These are phyloP conservation scores for Bertia moriformis DNA, from an alignment of 2,329 filamentous ascomycete genomes.

Conservation along the genomic window DNA sequence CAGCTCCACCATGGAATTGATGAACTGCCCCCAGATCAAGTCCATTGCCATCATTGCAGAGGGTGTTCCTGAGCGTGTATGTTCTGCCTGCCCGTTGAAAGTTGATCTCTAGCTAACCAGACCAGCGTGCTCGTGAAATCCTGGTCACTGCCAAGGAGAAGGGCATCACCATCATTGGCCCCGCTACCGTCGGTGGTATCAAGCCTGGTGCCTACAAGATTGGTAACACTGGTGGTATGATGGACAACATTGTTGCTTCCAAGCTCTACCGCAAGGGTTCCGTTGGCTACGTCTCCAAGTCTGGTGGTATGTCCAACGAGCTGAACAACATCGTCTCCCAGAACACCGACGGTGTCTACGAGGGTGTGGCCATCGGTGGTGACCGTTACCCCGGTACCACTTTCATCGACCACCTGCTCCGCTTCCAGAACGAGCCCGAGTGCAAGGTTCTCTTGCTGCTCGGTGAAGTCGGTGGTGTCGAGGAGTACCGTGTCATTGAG, in stretches of 20 bases:
- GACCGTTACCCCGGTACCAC: conserved; percentile 97
- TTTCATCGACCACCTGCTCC: conserved; percentile 95
- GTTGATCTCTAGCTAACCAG: background rate
- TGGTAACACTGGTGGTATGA: conserved; percentile 99
- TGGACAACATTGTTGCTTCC: conserved; percentile 99
- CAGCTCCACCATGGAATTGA: conserved; percentile 95
- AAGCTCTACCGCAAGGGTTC: conserved; percentile 99
- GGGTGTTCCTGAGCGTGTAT: conserved; percentile 92
- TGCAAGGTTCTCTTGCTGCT: conserved; percentile 95
- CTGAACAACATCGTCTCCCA: conserved; percentile 98
- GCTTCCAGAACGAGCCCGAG: conserved; percentile 89
- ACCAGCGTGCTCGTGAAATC: conserved; percentile 87
- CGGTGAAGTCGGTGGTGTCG: conserved; percentile 96
- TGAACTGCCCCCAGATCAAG: conserved; percentile 93
- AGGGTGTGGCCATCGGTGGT: conserved; percentile 98
- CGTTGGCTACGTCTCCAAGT: conserved; percentile 98
- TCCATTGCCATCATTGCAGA: conserved; percentile 99
- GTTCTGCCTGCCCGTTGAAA: conserved; percentile 15
- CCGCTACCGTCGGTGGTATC: conserved; percentile 96
- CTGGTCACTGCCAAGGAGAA: conserved; percentile 94
- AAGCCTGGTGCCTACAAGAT: conserved; percentile 99
- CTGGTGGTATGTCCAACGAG: conserved; percentile 99
- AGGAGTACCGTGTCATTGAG: conserved; percentile 99
- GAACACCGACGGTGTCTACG: conserved; percentile 93
- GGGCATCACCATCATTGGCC: conserved; percentile 96